A percentile compares a stretch with the other conserved stretches of the same genome.
These are phyloP conservation scores for Rubus parviflorus DNA, from an alignment of 306 rosid genomes.

Conservation along the genomic window DNA sequence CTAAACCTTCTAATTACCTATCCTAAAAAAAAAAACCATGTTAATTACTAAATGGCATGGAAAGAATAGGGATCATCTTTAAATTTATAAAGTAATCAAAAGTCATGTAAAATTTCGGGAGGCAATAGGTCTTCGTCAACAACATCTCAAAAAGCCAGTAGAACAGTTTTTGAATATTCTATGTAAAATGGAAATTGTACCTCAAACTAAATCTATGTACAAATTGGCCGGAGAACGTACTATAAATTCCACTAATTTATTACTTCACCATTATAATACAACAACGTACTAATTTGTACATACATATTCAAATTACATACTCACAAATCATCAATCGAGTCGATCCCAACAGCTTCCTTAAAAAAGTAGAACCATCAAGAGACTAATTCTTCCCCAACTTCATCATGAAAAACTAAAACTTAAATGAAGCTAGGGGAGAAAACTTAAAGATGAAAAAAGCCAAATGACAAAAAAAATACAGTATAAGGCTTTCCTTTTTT, in stretches of 20 bases:
- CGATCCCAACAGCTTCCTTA: conserved; percentile 6
- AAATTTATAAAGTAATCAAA: no score
- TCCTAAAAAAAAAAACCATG: no score
- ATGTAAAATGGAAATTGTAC: background rate
- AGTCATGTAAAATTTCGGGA: no score
- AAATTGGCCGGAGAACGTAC: background rate
- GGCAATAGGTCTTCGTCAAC: no score
- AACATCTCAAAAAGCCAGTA: background rate
- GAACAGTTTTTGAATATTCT: background rate
- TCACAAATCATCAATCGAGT: background rate
- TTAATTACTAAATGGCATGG: no score
- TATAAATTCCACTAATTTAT: background rate
- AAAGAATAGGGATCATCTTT: no score
- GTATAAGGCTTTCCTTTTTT: background rate
- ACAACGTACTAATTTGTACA: background rate
- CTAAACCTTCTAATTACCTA: no score
- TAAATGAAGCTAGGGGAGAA: background rate
- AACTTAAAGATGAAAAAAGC: background rate
- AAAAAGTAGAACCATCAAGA: conserved; percentile 10
- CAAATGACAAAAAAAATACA: background rate
- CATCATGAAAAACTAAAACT: background rate
- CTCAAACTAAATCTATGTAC: background rate
- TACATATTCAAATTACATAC: background rate
- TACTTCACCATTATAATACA: background rate
- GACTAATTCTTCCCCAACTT: background rate